Evolutionary conservation across 768 basidiomycete species (phyloP), one percentile per base, ranked within the genome.

Genomic region (Suillus discolor): DNA sequence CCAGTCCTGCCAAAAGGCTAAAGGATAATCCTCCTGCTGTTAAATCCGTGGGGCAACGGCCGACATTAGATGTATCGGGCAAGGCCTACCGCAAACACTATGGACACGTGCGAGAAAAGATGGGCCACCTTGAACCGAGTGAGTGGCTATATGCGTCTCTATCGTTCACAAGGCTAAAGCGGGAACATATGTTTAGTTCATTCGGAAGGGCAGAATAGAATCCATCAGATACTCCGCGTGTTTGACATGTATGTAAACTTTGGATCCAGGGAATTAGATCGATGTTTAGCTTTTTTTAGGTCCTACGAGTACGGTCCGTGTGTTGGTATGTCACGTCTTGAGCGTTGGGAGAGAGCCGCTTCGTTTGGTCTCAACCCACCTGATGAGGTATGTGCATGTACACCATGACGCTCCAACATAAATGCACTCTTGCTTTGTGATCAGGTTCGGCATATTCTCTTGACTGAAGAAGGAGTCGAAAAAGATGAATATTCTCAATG

Each of bases 281-380:
- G 23, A 53, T 64, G 25, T 55, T 68, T 57, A 64, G 15, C 13
- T 62, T 47, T 16, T 31, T 11, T 31, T 57, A 93, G 91, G 73
- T 85, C 88, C 2, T 90, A 89, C 64, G 87, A 92, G 68, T 96
- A 88, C 72, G 94, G 93, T 0, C 93, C 93, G 3, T 93, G 89
- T 68, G 79, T 89, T 25, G 91, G 93, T 0, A 83, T 93, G 62
- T 85, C 88, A n/a, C 87, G 96, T 36, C 78, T 97, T 16, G 88
- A 96, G 67, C 83, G 96, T 45, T 98, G 95, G 94, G 86, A 96
- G 72, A 83, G 96, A 59, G 96, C 96, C 0, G 75, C 88, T 34
- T 82, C 83, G 12, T 81, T 96, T 54, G 94, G 94, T 2, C 79
- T 97, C 23, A 82, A 89, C 57, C 96, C 96, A 16, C 95, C 94